A percentile compares a stretch with the other conserved stretches of the same genome.
Evolutionary conservation across 2,329 filamentous ascomycete species (phyloP).

Genomic region (Ceratocystis ficicola): DNA sequence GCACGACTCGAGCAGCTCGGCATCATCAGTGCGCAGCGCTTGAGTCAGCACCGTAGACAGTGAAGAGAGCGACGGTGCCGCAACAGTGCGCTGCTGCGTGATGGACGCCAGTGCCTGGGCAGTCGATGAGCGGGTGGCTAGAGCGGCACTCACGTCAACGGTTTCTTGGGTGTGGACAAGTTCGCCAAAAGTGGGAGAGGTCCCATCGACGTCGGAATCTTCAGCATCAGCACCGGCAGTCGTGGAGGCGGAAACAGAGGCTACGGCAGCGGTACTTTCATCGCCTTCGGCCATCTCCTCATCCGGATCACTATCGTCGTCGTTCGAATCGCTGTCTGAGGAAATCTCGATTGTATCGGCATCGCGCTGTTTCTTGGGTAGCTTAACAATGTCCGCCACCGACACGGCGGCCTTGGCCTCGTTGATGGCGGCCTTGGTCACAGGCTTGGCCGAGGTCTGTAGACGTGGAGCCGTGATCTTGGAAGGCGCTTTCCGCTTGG

Average conservation of each 20-base stretch:
- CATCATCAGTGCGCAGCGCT: conserved; percentile 84
- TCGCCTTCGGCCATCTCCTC: conserved; percentile 30
- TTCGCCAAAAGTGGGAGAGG: conserved; percentile 71
- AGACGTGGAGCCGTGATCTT: conserved; percentile 45
- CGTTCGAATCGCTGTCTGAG: conserved; percentile 41
- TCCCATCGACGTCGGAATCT: conserved; percentile 35
- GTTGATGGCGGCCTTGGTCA: conserved; percentile 42
- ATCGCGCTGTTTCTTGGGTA: conserved; percentile 27
- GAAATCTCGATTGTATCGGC: conserved; percentile 45
- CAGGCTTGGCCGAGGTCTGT: conserved; percentile 41
- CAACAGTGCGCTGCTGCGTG: conserved; percentile 32
- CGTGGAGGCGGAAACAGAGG: conserved; percentile 23
- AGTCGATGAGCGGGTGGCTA: conserved; percentile 30
- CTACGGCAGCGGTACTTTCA: conserved; percentile 23
- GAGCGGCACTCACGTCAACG: conserved; percentile 59
- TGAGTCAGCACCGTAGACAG: conserved; percentile 88
- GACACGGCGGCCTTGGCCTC: conserved; percentile 47
- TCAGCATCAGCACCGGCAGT: conserved; percentile 26
- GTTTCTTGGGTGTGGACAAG: conserved; percentile 61
- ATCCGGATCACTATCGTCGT: conserved; percentile 36
- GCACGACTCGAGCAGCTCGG: conserved; percentile 79
- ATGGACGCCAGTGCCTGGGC: conserved; percentile 33
- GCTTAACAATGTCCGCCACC: conserved; percentile 31
- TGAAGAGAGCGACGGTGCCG: conserved; percentile 60
- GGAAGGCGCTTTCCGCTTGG: conserved; percentile 48